Evolutionary conservation across 495 filamentous ascomycete genomes (phyloP).

Genomic region (Sphaerosporella brunnea): DNA sequence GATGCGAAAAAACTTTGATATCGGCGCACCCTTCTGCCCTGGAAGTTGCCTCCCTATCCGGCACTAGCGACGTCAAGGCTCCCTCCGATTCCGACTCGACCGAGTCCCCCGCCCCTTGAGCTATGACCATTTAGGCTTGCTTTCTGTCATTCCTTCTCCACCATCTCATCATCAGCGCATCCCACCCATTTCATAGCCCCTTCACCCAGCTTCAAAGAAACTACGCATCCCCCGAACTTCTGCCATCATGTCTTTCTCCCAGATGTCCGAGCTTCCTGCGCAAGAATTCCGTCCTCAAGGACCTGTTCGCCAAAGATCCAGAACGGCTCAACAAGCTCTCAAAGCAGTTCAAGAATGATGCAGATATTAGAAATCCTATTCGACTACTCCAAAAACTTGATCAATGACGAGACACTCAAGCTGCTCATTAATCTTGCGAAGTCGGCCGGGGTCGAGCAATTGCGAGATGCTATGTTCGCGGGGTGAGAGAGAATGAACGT

Average conservation of each 20-base stretch:
- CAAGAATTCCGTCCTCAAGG: constrained; percentile 77
- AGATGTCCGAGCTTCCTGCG: constrained; percentile 66
- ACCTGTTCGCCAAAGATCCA: constrained; percentile 77
- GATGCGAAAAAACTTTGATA: too few relatives aligned
- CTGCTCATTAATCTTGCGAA: constrained; percentile 75
- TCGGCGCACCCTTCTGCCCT: too few relatives aligned
- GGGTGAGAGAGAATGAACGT: constrained; percentile 98
- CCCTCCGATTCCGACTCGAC: too few relatives aligned
- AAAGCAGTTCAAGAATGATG: constrained; percentile 62
- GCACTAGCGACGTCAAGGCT: too few relatives aligned
- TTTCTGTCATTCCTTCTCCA: too few relatives aligned
- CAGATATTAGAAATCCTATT: constrained; percentile 72
- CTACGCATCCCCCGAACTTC: too few relatives aligned
- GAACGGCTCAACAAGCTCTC: constrained; percentile 79
- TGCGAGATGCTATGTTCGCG: constrained; percentile 90
- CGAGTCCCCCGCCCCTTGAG: too few relatives aligned
- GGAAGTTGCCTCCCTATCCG: too few relatives aligned
- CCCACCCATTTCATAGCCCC: too few relatives aligned
- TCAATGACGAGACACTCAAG: constrained; percentile 79
- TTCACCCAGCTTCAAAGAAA: too few relatives aligned
- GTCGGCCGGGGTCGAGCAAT: constrained; percentile 76
- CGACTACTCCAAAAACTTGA: constrained; percentile 97
- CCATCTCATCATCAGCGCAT: too few relatives aligned
- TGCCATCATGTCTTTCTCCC: constrained; percentile 41
- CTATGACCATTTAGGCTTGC: too few relatives aligned